Base-by-base conservation (phyloP, 2,329 filamentous ascomycete species). In the Colletotrichum viniferum region DNA sequence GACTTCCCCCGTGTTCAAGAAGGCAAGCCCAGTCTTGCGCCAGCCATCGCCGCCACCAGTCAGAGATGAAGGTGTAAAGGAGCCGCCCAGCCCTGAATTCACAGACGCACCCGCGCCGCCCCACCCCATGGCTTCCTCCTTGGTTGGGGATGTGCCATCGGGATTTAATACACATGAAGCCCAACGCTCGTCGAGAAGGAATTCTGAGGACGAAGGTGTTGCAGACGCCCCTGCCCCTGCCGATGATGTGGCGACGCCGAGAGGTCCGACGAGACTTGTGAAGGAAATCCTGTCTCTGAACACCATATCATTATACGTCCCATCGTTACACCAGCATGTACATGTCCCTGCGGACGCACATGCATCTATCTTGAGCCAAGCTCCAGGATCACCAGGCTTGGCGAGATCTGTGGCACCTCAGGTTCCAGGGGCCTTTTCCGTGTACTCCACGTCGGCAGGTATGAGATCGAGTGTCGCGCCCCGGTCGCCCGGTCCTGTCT, bases 381-480 rank as follows among this genome's bases (percentile, higher is more conserved):
- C 80, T 9, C 79, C 82, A 36, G 81, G 83, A 16, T 76, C 71
- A 2, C 76, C 69, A 28, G 73, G 79, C 10, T 73, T 87, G 48
- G 80, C 80, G 0, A 82, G 79, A 48, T 89, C 87, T 3, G 76
- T 85, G 13, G 86, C 86, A n/a, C 87, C 88, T 0, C 86, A 92
- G 78, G 81, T 92, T 4, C 92, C 92, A 2, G 92, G 92, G 1
- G 88, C 92, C 4, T 93, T 93, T 80, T 93, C 91, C 0, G 83
- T 90, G 3, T 82, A 88, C 65, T 76, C 77, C 14, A 76, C 76
- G 9, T 71, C 77, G 24, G 55, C 75, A 10, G 60, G 32, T 3
- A 32, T 69, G 52, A 74, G 64, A n/a, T 52, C 76, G 8, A 74
- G 73, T 52, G 34, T 38, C 13, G 55, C 64, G 14, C 73, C 72